These are phyloP conservation scores for Calocybe cyanea DNA, from an alignment of 768 basidiomycete species.

Conservation along the genomic window DNA sequence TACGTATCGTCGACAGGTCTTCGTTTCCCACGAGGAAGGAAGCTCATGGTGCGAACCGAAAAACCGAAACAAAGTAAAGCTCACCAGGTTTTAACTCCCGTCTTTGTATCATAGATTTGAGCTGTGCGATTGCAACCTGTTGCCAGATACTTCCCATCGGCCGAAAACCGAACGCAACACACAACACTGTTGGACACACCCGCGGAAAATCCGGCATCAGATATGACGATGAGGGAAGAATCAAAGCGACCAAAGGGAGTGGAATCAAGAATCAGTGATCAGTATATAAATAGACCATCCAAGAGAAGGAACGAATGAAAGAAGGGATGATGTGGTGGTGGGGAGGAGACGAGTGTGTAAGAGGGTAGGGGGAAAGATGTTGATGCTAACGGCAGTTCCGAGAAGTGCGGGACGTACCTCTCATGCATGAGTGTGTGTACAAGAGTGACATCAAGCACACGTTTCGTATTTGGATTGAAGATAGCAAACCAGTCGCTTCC, in stretches of 20 bases:
- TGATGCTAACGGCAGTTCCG: not conserved
- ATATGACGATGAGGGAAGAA: constrained; percentile 1
- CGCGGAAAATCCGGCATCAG: not conserved
- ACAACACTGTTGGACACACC: constrained; percentile 34
- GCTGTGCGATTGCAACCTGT: constrained; percentile 96
- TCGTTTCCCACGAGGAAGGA: constrained; percentile 6
- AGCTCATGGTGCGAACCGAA: constrained; percentile 7
- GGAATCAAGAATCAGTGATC: not conserved
- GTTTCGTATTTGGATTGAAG: constrained; percentile 79
- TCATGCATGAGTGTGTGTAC: constrained; percentile 90
- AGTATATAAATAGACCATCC: not conserved
- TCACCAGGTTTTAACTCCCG: constrained; percentile 81
- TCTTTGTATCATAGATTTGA: constrained; percentile 92
- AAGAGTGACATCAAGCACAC: constrained; percentile 72
- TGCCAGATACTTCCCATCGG: constrained; percentile 88
- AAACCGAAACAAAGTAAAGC: constrained; percentile 19
- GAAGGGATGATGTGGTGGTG: not conserved
- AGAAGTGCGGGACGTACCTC: constrained; percentile 48
- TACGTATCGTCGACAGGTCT: not conserved
- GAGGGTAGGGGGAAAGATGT: not conserved
- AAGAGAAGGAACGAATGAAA: constrained; percentile 1
- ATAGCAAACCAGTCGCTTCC: constrained; percentile 87
- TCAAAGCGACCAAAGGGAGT: too few species aligned
- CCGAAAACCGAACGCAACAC: constrained; percentile 93
- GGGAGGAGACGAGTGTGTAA: not conserved